Conservation (phyloP, 306 rosid species). For the Mimosa bimucronata region DNA sequence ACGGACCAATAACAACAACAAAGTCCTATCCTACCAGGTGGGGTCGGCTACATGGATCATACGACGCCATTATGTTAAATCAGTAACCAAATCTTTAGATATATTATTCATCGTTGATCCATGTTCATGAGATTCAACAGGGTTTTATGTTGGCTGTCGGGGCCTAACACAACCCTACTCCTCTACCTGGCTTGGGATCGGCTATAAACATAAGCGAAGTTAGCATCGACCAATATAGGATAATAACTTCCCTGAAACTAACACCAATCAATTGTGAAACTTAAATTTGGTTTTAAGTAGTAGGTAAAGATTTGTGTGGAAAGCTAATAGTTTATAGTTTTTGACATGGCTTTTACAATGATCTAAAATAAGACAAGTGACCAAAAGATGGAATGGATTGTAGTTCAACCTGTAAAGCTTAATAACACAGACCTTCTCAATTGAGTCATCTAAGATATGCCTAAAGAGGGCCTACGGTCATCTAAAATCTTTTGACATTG, state of each 20-base stretch:
- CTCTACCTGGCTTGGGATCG: too few species aligned
- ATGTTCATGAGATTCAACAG: too few species aligned
- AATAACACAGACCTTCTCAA: background rate
- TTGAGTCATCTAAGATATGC: background rate
- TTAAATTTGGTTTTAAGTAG: background rate
- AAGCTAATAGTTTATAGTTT: background rate
- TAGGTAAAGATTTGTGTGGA: background rate
- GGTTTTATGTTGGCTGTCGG: too few species aligned
- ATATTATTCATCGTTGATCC: too few species aligned
- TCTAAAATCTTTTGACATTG: background rate
- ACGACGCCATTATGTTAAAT: too few species aligned
- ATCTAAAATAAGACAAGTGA: background rate
- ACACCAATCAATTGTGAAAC: background rate
- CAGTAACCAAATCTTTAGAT: too few species aligned
- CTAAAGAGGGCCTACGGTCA: background rate
- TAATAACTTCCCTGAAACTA: background rate
- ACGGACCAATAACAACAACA: background rate
- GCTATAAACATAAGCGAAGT: too few species aligned
- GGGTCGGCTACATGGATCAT: too few species aligned
- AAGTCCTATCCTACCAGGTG: too few species aligned
- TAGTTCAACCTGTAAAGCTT: background rate
- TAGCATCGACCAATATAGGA: background rate
- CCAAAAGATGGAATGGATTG: constrained; percentile 23
- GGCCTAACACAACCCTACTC: too few species aligned
- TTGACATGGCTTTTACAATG: constrained; percentile 5